Percentiles rank a stretch among this genome's conserved stretches.
phyloP scores from a whole-genome alignment of 2,329 filamentous ascomycete genomes.

The Aspergillus sp. region DNA sequence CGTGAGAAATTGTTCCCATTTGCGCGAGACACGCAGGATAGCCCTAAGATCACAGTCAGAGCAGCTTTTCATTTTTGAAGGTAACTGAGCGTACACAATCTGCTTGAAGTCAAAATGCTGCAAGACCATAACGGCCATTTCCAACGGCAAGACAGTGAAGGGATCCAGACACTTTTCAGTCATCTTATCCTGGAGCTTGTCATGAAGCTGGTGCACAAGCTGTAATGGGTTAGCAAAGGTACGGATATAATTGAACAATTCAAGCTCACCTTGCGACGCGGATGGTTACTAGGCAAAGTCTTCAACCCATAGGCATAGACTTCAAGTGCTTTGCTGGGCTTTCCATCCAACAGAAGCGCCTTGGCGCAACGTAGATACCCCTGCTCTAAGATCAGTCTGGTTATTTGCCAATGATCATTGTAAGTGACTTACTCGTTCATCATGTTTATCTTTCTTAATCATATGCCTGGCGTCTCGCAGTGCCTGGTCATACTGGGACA shows the following conservation, averaged over 20 bases:
- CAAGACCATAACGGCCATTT: conserved; percentile 51
- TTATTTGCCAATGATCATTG: too few relatives aligned
- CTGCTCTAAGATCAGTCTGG: conserved; percentile 15
- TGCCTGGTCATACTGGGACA: conserved; percentile 46
- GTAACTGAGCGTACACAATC: conserved; percentile 34
- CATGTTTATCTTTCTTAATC: conserved; percentile 47
- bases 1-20: conserved; percentile 50
- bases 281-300: conserved; percentile 40
- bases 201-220: conserved; percentile 43
- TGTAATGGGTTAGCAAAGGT: conserved; percentile 12
- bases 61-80: neutral
- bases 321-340: conserved; percentile 48
- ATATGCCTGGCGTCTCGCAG: conserved; percentile 55
- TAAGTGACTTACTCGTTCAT: conserved; percentile 42
- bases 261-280: conserved; percentile 23
- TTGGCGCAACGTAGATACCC: conserved; percentile 56
- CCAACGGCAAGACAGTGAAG: conserved; percentile 49
- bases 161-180: conserved; percentile 40
- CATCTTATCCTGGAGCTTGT: conserved; percentile 36
- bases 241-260: neutral
- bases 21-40: conserved; percentile 51
- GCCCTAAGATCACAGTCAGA: conserved; percentile 22
- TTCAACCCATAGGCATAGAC: conserved; percentile 57
- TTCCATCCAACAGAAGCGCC: conserved; percentile 42
- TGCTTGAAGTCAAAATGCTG: conserved; percentile 49